phyloP scores from a whole-genome alignment of 768 basidiomycete genomes.

The Termitomyces sp. region DNA sequence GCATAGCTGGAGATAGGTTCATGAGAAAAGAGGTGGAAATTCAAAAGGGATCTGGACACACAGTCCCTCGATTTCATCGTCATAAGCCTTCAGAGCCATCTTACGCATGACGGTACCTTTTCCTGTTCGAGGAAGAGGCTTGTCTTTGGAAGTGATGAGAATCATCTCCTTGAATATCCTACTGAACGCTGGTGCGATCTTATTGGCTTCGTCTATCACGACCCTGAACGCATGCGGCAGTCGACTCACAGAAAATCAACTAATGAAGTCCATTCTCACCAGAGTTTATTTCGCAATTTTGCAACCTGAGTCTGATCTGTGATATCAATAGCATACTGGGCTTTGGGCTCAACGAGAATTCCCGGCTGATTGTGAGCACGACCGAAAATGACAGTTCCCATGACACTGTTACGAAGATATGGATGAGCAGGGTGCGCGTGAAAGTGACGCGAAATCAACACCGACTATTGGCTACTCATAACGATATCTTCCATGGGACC shows the following conservation, averaged over 20 bases:
- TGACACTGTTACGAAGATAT: neutral
- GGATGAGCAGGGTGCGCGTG: neutral
- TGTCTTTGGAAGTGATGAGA: slow-evolving; percentile 32
- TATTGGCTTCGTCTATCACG: slow-evolving; percentile 39
- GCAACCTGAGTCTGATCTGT: slow-evolving; percentile 14
- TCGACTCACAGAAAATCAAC: neutral
- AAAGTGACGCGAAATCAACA: neutral
- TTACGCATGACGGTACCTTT: slow-evolving; percentile 45
- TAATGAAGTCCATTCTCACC: slow-evolving; percentile 14
- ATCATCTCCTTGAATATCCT: slow-evolving; percentile 53
- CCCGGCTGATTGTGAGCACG: slow-evolving; percentile 24
- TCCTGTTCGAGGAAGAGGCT: slow-evolving; percentile 39
- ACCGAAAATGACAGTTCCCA: slow-evolving; percentile 36
- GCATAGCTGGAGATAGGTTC: slow-evolving; percentile 19
- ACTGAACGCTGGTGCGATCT: slow-evolving; percentile 33
- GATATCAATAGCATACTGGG: slow-evolving; percentile 19
- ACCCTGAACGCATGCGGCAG: slow-evolving; percentile 19
- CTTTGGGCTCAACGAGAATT: slow-evolving; percentile 20
- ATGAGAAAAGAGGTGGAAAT: neutral
- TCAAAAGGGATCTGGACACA: slow-evolving; percentile 14
- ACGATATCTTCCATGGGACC: slow-evolving; percentile 26
- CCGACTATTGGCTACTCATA: slow-evolving; percentile 19
- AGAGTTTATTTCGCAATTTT: slow-evolving; percentile 28
- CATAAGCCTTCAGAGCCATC: slow-evolving; percentile 33
- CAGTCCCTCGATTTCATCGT: slow-evolving; percentile 35